phyloP scores from a whole-genome alignment of 805 yeast genomes.

The Soucietia sequanensis region DNA sequence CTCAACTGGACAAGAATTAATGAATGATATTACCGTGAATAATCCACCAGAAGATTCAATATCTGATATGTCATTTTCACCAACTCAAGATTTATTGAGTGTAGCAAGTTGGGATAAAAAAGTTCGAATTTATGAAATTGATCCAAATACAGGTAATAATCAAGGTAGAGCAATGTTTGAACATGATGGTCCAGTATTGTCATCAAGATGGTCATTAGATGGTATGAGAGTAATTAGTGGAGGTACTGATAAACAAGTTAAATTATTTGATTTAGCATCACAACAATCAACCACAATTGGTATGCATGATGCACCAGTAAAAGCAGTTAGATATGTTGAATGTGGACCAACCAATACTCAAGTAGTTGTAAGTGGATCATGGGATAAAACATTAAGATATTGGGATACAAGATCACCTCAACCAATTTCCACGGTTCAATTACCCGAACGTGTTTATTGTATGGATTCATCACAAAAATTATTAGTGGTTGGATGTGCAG shows the following conservation, averaged over 20 bases:
- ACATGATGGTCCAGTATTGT: slow-evolving; percentile 84
- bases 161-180: slow-evolving; percentile 89
- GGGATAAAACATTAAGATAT: slow-evolving; percentile 93
- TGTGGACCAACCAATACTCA: slow-evolving; percentile 83
- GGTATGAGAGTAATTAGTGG: slow-evolving; percentile 79
- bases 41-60: slow-evolving; percentile 93
- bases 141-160: slow-evolving; percentile 65
- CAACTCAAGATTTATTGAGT: slow-evolving; percentile 77
- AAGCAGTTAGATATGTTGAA: slow-evolving; percentile 69
- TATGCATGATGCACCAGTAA: slow-evolving; percentile 78
- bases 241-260: slow-evolving; percentile 87
- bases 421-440: slow-evolving; percentile 74
- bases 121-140: slow-evolving; percentile 87
- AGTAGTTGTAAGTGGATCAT: slow-evolving; percentile 87
- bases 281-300: slow-evolving; percentile 87
- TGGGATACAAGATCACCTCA: slow-evolving; percentile 91
- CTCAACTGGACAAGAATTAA: slow-evolving; percentile 57
- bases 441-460: slow-evolving; percentile 89
- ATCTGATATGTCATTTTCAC: slow-evolving; percentile 79
- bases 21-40: slow-evolving; percentile 66
- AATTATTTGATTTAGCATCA: slow-evolving; percentile 74
- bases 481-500: slow-evolving; percentile 93
- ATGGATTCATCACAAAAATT: slow-evolving; percentile 83
- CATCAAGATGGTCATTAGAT: slow-evolving; percentile 80
- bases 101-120: slow-evolving; percentile 94